Conservation (phyloP, 495 filamentous ascomycete genomes). For the Aspergillus sclerotiicarbonarius region DNA sequence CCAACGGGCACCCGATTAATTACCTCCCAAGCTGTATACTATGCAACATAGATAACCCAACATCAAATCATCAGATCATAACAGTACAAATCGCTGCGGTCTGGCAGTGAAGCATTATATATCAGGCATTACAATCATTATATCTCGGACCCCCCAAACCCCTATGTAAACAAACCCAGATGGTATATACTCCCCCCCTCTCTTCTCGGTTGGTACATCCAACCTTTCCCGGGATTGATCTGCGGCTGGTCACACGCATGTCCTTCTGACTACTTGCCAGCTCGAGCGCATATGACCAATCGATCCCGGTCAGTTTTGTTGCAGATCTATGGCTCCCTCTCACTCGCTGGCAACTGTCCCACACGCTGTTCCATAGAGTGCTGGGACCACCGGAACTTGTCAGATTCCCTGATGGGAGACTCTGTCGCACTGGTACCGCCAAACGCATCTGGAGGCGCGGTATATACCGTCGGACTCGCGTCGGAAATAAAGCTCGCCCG, state of each 20-base stretch:
- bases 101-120: neutral
- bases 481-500: conserved; percentile 41
- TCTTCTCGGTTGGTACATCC: neutral
- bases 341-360: neutral
- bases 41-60: neutral
- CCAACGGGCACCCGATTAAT: no score
- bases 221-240: neutral
- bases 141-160: neutral
- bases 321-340: conserved; percentile 5
- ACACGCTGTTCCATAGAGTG: conserved; percentile 6
- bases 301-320: neutral
- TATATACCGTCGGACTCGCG: conserved; percentile 32
- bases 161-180: neutral
- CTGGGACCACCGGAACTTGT: conserved; percentile 13
- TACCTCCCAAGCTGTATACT: neutral
- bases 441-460: conserved; percentile 21
- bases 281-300: neutral
- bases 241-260: neutral
- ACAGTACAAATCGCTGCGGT: conserved; percentile 1
- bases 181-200: conserved; percentile 1
- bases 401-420: conserved; percentile 15
- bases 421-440: conserved; percentile 15
- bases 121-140: conserved; percentile 6
- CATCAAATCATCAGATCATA: neutral
- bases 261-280: neutral